Evolutionary conservation across 306 rosid species (phyloP), one percentile per base, ranked within the genome.

Genomic region (Cyclanthera cordifolia): DNA sequence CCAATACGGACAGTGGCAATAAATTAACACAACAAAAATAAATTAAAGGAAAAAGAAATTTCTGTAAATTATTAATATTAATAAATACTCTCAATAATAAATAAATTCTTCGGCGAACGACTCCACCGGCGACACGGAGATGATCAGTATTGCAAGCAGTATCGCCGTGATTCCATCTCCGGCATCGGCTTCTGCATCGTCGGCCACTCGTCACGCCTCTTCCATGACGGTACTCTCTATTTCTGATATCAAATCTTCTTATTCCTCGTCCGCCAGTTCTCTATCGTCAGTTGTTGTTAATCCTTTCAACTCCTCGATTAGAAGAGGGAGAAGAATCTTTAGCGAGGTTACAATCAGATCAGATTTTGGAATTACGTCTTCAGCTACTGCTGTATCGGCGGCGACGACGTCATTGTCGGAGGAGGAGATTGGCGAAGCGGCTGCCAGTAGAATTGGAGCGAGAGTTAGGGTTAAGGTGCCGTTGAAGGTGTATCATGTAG

Each of bases 401-500:
- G 69, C 72, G 78, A 76, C 3, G 78, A 80, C 65, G 76, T 56
- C 86, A 11, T 43, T 77, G 2, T 65, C 81, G 13, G 65, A 73
- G 12, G 78, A 75, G 14, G 72, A 75, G 24, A 81, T 50, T 2
- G 83, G 69, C 49, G 77, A 72, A 8, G 67, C 27, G 12, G 83
- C 65, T 4, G 78, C 59, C 10, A 61, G 61, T 5, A 87, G 78
- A 77, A 75, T 90, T 49, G 99, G 99, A 47, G 81, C 90, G 17
- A 79, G 81, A 77, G 84, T 93, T 37, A 90, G 79, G 90, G 99
- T 93, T 32, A 90, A 81, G 73, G 94, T 43, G 23, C 90, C 91
- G 14, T 55, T 93, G 69, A 93, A 93, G 81, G 94, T 93, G 17
- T 82, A 87, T 79, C 99, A 93, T 65, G 83, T 93, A 45, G 95